Evolutionary conservation across 495 filamentous ascomycete genomes (phyloP), one percentile per base, ranked within the genome.

Genomic region (Chaetomidium leptoderma): DNA sequence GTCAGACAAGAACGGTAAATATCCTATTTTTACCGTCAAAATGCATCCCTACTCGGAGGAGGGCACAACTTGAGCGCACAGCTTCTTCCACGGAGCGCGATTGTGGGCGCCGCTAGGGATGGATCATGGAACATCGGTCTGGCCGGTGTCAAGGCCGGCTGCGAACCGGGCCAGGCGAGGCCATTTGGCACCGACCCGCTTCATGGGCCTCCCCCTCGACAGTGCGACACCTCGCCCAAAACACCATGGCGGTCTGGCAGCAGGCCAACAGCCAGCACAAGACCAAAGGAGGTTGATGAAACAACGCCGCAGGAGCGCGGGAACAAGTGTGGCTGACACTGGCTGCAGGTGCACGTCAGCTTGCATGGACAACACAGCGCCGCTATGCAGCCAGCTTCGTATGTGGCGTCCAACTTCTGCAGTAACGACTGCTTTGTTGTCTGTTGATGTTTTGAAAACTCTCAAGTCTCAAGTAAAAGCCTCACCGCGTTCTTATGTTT

Each of bases 311-410:
- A 14, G 8, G 29, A 21, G 17, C 26, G 30, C 13, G 13, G 24
- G 19, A 40, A 32, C 16, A 40, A 23, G 2, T 35, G 26, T 23
- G 51, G 37, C 51, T 43, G 51, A n/a, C 26, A 37, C n/a, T 32
- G 37, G 6, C n/a, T 17, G 1, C 17, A 21, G 21, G 35, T 17
- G 21, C 49, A 39, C 51, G 51, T 43, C 51, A 53, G 37, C 51
- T 9, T 53, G 51, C 51, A 43, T 53, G 24, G 33, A 8, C 49
- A 53, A 27, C 48, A n/a, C 47, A 37, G 35, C 30, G 29, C 48
- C 23, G 16, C 19, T 37, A 21, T n/a, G 45, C 10, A 43, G 43
- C 10, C 11, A 6, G 7, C 19, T 24, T 17, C 39, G 32, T 21
- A 26, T 24, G 47, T 51, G 47, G 47, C 30, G 47, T 51, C 47